A percentile compares a stretch with the other conserved stretches of the same genome.
Conservation (phyloP, 2,329 filamentous ascomycete genomes). For the Phialocephala subalpina region DNA sequence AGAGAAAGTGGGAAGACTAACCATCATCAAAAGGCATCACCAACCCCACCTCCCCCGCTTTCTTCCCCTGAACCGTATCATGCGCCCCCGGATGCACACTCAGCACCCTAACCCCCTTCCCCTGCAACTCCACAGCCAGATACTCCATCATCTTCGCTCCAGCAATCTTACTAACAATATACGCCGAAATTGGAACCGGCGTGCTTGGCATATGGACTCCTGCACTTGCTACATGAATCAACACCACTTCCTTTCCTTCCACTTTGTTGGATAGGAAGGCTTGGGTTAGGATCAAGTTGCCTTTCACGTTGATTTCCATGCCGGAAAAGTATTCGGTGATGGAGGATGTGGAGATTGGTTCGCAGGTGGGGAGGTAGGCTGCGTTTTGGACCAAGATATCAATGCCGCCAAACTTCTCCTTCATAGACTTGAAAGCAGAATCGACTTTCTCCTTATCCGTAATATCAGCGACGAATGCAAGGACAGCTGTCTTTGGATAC, state of each 20-base stretch:
- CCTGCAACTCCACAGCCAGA: constrained; percentile 3
- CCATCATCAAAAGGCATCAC: constrained; percentile 12
- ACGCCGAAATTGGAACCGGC: background rate
- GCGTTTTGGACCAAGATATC: constrained; percentile 9
- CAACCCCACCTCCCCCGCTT: background rate
- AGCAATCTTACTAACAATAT: background rate
- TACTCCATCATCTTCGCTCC: constrained; percentile 10
- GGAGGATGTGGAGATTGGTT: background rate
- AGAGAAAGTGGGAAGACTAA: constrained; percentile 5
- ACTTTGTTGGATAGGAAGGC: background rate
- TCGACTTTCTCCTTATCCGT: background rate
- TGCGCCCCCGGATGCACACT: constrained; percentile 5
- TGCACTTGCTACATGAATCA: background rate
- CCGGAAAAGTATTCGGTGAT: background rate
- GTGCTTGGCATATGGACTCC: background rate
- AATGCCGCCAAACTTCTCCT: background rate
- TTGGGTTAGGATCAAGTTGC: background rate
- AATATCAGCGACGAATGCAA: constrained; percentile 1
- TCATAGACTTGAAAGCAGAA: background rate
- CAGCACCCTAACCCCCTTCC: constrained; percentile 7
- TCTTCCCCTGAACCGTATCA: background rate
- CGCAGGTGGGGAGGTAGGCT: background rate
- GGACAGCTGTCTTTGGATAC: background rate
- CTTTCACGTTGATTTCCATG: background rate
- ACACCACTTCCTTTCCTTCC: background rate